Evolutionary conservation across 2,329 filamentous ascomycete species (phyloP).

Genomic region (Diplodia mutila): DNA sequence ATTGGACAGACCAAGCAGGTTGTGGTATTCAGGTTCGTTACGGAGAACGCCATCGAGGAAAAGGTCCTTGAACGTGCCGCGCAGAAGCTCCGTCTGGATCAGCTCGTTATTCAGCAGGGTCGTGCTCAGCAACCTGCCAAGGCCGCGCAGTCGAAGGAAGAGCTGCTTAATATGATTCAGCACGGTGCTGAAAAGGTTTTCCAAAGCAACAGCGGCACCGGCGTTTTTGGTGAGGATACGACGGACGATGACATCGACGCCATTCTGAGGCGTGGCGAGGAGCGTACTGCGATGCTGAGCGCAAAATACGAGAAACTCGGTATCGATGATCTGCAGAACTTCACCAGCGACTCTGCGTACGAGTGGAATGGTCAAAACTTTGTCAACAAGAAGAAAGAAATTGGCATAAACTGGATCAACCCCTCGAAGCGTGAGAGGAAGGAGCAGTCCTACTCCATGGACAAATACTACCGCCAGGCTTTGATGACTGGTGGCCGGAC

Average conservation of each 20-base stretch:
- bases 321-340: slow-evolving; percentile 96
- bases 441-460: slow-evolving; percentile 96
- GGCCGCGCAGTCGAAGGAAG: slow-evolving; percentile 91
- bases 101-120: slow-evolving; percentile 97
- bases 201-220: slow-evolving; percentile 69
- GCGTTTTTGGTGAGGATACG: slow-evolving; percentile 60
- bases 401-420: slow-evolving; percentile 96
- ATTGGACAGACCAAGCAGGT: slow-evolving; percentile 99
- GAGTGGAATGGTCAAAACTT: slow-evolving; percentile 99
- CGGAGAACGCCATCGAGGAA: slow-evolving; percentile 97
- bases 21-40: slow-evolving; percentile 93
- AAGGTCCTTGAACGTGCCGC: slow-evolving; percentile 96
- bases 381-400: slow-evolving; percentile 82
- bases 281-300: slow-evolving; percentile 86
- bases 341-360: slow-evolving; percentile 95
- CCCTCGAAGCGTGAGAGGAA: slow-evolving; percentile 98
- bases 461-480: slow-evolving; percentile 95
- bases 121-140: slow-evolving; percentile 89
- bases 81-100: slow-evolving; percentile 93
- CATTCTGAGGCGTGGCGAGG: slow-evolving; percentile 84
- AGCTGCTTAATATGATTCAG: slow-evolving; percentile 96
- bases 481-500: slow-evolving; percentile 79
- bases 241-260: slow-evolving; percentile 88
- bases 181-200: slow-evolving; percentile 97
- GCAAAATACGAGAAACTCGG: slow-evolving; percentile 96